Percentiles rank a stretch among this genome's conserved stretches.
phyloP scores from a whole-genome alignment of 139 green algal genomes.

The Nannochloris sp. region DNA sequence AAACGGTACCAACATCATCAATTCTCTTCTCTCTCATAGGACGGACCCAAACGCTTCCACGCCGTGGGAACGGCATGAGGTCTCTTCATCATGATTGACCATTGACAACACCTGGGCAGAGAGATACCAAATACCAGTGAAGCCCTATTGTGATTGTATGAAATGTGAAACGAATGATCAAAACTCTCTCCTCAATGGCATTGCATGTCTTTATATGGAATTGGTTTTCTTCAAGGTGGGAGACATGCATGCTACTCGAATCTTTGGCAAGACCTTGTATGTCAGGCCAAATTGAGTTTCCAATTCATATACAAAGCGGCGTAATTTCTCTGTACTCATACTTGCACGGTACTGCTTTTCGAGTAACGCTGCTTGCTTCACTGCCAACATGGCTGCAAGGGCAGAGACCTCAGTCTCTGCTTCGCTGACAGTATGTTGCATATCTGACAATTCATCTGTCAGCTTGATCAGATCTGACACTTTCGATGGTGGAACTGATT shows the following conservation, averaged over 20 bases:
- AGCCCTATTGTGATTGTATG: too few relatives aligned
- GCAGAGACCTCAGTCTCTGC: constrained; percentile 43
- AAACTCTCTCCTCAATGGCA: not conserved
- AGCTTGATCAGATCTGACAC: constrained; percentile 24
- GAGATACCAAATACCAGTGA: too few relatives aligned
- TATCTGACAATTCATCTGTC: constrained; percentile 20
- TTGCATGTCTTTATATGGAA: not conserved
- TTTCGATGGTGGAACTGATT: constrained; percentile 20
- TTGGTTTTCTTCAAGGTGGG: not conserved
- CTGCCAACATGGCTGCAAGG: constrained; percentile 40
- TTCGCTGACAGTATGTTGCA: constrained; percentile 14
- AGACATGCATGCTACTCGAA: not conserved
- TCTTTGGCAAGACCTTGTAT: constrained; percentile 7
- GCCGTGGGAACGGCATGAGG: too few relatives aligned
- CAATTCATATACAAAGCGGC: constrained; percentile 33
- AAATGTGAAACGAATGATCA: not conserved
- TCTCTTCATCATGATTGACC: too few relatives aligned
- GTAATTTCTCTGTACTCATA: constrained; percentile 27
- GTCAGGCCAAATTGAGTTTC: constrained; percentile 31
- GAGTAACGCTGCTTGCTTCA: constrained; percentile 37
- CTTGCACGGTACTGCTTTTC: constrained; percentile 14
- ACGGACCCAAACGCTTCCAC: too few relatives aligned
- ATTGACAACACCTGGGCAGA: too few relatives aligned
- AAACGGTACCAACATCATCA: too few relatives aligned
- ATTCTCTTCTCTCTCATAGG: too few relatives aligned